Base-by-base conservation (phyloP, 2,329 filamentous ascomycete species). In the Clonostachys sp. region DNA sequence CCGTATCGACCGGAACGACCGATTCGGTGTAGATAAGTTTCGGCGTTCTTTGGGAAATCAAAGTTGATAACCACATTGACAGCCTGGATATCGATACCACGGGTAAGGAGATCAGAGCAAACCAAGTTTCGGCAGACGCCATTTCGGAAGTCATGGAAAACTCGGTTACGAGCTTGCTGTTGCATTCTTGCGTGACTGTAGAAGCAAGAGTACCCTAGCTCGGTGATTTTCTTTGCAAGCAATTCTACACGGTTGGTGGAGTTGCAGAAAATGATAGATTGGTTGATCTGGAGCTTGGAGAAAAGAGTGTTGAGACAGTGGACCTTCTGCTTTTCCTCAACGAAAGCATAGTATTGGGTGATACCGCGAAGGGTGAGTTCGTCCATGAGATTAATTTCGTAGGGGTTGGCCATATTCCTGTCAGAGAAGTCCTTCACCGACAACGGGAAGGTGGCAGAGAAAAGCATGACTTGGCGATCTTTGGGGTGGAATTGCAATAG, bases 51-150 rank as follows among this genome's bases (percentile, higher is more conserved):
- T 47, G 94, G 94, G 67, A 99, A 99, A 63, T 99, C 94, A 62
- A 99, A 99, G 75, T 99, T 99, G 81, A 99, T 99, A 64, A 99
- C 94, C 47, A 99, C 94, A 60, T 99, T 99, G 62, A 99, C 94
- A 46, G 94, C 94, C 70, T 99, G 94, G 55, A 99, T 99, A 72
- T 99, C 94, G 61, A 99, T 99, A 83, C 94, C 94, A 71, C 94
- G 91, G 53, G 94, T 99, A 54, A 99, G 81, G 38, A 99, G 78
- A 72, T 99, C 94, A 3, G 95, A 99, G 72, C 94, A 99, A 53
- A 99, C 94, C 36, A 99, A 83, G 66, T 99, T 99, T 61, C 94
- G 90, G 75, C 92, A 97, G 46, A 96, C 91, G 49, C 94, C 94
- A 60, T 96, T 96, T 57, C 94, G 87, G 78, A 99, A 99, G 67